Base-by-base conservation (phyloP, 139 green algal species). In the Chlamydomonas incerta region DNA sequence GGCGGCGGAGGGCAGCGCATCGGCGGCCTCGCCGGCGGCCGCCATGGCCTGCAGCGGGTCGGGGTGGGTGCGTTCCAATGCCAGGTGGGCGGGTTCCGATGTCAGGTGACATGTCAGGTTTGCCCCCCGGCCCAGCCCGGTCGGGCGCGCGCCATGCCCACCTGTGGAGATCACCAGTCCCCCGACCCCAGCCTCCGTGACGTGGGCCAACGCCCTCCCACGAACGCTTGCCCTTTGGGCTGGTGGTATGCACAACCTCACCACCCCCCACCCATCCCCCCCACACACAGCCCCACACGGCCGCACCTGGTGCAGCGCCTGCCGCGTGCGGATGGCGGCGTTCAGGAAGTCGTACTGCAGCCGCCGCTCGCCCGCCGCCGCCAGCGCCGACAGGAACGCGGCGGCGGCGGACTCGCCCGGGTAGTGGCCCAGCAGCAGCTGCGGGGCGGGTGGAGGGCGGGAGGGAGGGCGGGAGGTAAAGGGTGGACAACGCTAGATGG, bases 291-390 rank as follows among this genome's bases (percentile, higher is more conserved):
- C 58, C 58, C n/a, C 26, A 18, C 58, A 26, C 20, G 62, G 26
- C 29, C 68, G 29, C 71, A 62, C 69, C 82, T 35, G n/a, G 3
- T 68, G 58, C 18, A 63, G 80, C 63, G 58, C 70, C 52, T 84
- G 67, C 80, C 74, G 71, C 33, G 74, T 33, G 8, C 28, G 68
- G 73, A 90, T 60, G 18, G 81, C 68, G 4, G 89, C 87, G 2
- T 73, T 50, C 21, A 93, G 80, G 74, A 90, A 93, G 0, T 57
- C 65, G 70, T 90, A 93, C 80, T 93, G 89, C 76, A 90, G 83
- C 26, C 68, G 68, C 28, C 86, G 83, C 29, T 72, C 8, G 31
- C 47, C 41, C 24, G 41, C 41, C 41, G 41, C 41, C 41, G 33
- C 67, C 37, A 89, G 72, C 9, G 57, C 72, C 41, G 68, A 29